Percentiles rank a stretch among this genome's conserved stretches.
These are phyloP conservation scores for Boechera stricta DNA, from an alignment of 345 rosid genomes.

Conservation along the genomic window DNA sequence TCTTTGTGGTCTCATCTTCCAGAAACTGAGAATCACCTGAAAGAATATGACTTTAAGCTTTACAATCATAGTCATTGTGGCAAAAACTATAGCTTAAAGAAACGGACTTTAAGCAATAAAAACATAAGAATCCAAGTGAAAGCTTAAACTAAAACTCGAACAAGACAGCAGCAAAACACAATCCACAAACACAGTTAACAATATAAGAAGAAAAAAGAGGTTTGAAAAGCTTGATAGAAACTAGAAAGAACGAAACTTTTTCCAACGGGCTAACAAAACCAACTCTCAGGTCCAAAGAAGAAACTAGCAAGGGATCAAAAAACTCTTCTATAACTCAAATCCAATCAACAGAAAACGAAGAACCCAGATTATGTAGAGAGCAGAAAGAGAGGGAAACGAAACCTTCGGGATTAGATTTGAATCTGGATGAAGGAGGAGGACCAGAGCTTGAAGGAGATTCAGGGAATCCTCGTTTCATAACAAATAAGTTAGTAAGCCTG, in stretches of 20 bases:
- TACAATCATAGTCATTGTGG: not conserved
- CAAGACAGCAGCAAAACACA: slow-evolving; percentile 15
- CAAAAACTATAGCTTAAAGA: not conserved
- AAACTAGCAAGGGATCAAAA: not conserved
- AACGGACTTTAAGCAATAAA: not conserved
- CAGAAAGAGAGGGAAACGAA: not conserved
- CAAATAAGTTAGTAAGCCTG: not conserved
- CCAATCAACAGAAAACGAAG: slow-evolving; percentile 23
- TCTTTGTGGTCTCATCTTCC: slow-evolving; percentile 70
- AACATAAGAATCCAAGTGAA: not conserved
- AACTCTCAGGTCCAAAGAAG: not conserved
- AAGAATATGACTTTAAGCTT: slow-evolving; percentile 33
- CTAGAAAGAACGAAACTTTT: slow-evolving; percentile 22
- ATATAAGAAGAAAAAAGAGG: not conserved
- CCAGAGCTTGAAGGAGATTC: slow-evolving; percentile 67
- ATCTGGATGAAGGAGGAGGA: slow-evolving; percentile 70
- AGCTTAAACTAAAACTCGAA: not conserved
- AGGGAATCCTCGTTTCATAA: slow-evolving; percentile 80
- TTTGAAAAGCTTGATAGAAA: slow-evolving; percentile 1
- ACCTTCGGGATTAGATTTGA: slow-evolving; percentile 77
- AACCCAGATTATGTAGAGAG: not conserved
- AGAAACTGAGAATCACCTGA: slow-evolving; percentile 68
- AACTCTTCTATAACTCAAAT: slow-evolving; percentile 2
- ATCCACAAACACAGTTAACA: slow-evolving; percentile 10
- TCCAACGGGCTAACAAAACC: not conserved